Evolutionary conservation across 2,329 filamentous ascomycete species (phyloP), one percentile per base, ranked within the genome.

Genomic region (Penicillium palitans): DNA sequence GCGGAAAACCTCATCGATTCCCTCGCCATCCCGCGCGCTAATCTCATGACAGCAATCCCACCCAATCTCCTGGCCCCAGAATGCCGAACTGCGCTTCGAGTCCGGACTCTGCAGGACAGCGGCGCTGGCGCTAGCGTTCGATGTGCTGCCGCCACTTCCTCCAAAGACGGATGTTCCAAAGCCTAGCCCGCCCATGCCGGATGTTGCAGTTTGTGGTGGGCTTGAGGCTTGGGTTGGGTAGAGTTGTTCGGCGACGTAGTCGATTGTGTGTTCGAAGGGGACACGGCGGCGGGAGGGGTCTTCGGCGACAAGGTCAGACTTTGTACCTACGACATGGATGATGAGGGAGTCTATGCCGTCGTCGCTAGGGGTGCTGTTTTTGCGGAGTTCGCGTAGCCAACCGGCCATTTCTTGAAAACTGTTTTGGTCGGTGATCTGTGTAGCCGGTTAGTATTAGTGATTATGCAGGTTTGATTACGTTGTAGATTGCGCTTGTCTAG

Each of bases 1-100:
- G 2, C 93, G 84, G 69, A 98, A 98, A 0, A 99, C 92, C 76
- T 98, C 95, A 68, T 98, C 95, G 19, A 99, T 93, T 19, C 93
- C 93, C 79, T 97, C 93, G 57, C 93, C 93, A 69, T 89, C 92
- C 80, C 96, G 93, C 48, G 93, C 93, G 66, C 88, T 93, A 71
- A 99, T 93, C 79, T 99, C 95, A 75, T 98, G 95, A 74, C 93
- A 98, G 62, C 92, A 96, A 70, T 97, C 93, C 93, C 93, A 98
- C 52, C 93, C 92, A 6, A 92, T 87, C 71, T 97, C 93, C 73
- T 95, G 90, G 24, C 89, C 91, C 93, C 93, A 97, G 76, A 75
- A 81, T 52, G 68, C 80, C 62, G 71, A 79, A 68, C 77, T 76
- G 60, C 76, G 78, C 59, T 79, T 80, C 65, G 75, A 79, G 62